phyloP scores from a whole-genome alignment of 2,329 filamentous ascomycete genomes.

The Beauveria pseudobassiana region DNA sequence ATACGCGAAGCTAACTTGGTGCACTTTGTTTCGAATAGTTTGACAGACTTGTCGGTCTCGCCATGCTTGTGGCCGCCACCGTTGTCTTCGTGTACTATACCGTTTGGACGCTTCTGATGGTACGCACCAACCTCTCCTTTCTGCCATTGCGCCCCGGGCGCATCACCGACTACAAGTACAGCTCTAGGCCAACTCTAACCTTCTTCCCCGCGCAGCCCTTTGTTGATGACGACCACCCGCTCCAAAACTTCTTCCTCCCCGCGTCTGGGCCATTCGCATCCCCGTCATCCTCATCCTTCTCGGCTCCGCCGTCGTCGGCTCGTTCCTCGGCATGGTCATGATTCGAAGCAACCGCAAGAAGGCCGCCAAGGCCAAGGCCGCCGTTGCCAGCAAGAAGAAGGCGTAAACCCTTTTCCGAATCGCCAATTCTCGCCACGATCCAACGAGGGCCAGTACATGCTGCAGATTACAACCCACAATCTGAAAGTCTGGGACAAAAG shows the following conservation, averaged over 20 bases:
- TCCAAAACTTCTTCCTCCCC: slow-evolving; percentile 91
- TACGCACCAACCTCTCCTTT: slow-evolving; percentile 34
- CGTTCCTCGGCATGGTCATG: slow-evolving; percentile 95
- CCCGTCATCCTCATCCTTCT: slow-evolving; percentile 93
- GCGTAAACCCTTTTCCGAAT: slow-evolving; percentile 39
- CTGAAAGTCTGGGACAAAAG: not conserved
- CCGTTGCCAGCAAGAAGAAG: slow-evolving; percentile 80
- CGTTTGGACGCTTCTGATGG: slow-evolving; percentile 96
- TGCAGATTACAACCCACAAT: not conserved
- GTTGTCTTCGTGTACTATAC: slow-evolving; percentile 80
- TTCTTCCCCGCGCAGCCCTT: slow-evolving; percentile 64
- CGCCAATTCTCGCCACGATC: not conserved
- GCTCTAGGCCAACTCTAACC: not conserved
- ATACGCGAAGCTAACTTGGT: not conserved
- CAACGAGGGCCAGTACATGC: slow-evolving; percentile 12
- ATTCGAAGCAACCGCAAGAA: slow-evolving; percentile 98
- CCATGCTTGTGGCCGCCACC: slow-evolving; percentile 60
- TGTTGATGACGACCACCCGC: slow-evolving; percentile 86
- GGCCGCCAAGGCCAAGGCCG: slow-evolving; percentile 83
- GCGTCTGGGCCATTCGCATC: slow-evolving; percentile 97
- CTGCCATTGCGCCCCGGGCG: not conserved
- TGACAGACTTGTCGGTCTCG: slow-evolving; percentile 70
- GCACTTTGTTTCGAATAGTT: slow-evolving; percentile 51
- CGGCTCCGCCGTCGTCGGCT: slow-evolving; percentile 87
- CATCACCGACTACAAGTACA: not conserved